Conservation (phyloP, 169 alveolate genomes). For the Plasmodium yoelii region DNA sequence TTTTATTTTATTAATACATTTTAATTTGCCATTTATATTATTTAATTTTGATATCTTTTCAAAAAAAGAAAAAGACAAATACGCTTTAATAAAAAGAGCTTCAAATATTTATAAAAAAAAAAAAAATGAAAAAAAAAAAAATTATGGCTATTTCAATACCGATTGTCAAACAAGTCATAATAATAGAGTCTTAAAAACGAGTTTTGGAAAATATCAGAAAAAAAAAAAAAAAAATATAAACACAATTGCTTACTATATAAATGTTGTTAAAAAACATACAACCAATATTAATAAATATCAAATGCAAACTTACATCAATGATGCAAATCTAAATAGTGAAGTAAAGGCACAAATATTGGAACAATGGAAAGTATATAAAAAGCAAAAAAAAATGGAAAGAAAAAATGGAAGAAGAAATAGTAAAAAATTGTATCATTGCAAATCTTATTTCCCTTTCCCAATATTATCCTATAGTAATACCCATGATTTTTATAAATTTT, state of each 20-base stretch:
- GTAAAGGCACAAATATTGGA: conserved; percentile 27
- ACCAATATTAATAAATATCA: conserved; percentile 34
- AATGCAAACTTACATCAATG: conserved; percentile 32
- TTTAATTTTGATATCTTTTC: conserved; percentile 53
- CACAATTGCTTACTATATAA: conserved; percentile 9
- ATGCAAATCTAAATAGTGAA: conserved; percentile 9
- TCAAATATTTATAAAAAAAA: neutral
- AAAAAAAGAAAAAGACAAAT: conserved; percentile 37
- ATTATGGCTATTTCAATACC: neutral
- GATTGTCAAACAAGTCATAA: neutral
- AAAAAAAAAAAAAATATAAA: neutral
- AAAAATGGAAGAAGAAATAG: neutral
- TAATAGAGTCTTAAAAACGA: neutral
- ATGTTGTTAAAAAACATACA: conserved; percentile 14
- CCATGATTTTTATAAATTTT: conserved; percentile 32
- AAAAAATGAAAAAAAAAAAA: neutral
- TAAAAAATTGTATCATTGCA: conserved; percentile 18
- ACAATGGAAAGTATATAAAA: conserved; percentile 25
- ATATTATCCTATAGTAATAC: conserved; percentile 33
- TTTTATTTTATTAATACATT: conserved; percentile 48
- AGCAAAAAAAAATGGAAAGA: conserved; percentile 16
- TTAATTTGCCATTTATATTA: conserved; percentile 59
- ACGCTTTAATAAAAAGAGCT: conserved; percentile 15
- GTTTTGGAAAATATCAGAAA: neutral
- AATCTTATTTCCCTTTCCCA: conserved; percentile 47